Evolutionary conservation across 257 asterid genomes (phyloP), one percentile per base, ranked within the genome.

Genomic region (Przewalskia tangutica): DNA sequence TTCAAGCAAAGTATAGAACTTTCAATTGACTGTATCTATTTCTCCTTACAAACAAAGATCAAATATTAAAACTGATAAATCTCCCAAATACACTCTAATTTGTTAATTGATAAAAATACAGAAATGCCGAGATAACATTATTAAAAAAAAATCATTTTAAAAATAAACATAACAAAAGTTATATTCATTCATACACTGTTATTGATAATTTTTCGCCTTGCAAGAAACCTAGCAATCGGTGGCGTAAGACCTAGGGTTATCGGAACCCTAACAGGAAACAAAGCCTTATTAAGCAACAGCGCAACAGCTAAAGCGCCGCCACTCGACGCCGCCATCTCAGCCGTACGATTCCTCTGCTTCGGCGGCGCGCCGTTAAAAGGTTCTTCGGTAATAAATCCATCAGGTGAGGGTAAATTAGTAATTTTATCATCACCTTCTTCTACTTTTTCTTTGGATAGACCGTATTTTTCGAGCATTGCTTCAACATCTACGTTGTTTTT

Each of bases 281-380:
- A 94, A 32, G 98, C 98, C 88, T 95, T 95, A 55, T 95, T 95
- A 44, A 94, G 82, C 85, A 95, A 87, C 18, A 95, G 6, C 1
- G 99, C 99, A 85, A 94, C 78, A 23, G 98, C 94, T 58, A 94
- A 81, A 2, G 99, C 98, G 4, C 99, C 97, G 62, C 99, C 99
- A 64, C 91, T 88, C 23, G 98, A 87, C 4, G 93, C 90, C 77
- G 85, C 97, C 64, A 94, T 87, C 85, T 95, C 99, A 38, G 97
- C 82, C 62, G 99, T 94, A 78, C 89, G 89, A 83, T 95, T 94
- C 91, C 88, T 89, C 85, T 83, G 89, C 92, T 89, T 88, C 51
- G 44, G 67, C 86, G 40, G 83, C n/a, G 65, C 4, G 83, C 54
- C 81, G 32, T 40, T 18, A 14, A 42, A 36, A n/a, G 55, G n/a